Evolutionary conservation across 331 rosid species (phyloP).

Genomic region (Rosa hybrid): DNA sequence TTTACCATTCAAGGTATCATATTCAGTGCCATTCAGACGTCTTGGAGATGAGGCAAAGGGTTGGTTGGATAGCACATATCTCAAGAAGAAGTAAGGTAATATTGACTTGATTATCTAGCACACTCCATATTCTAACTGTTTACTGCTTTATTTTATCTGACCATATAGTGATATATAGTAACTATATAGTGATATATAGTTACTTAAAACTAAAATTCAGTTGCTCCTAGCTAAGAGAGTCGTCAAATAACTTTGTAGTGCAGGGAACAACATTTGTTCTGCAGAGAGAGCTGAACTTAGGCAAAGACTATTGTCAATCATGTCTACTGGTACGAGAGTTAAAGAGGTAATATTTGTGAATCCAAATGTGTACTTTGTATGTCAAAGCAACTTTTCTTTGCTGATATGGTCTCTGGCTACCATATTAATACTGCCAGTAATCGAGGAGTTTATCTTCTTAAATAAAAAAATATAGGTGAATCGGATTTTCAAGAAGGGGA

Average conservation of each 20-base stretch:
- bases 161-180: background rate
- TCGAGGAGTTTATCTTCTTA: no score
- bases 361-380: background rate
- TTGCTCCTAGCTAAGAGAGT: conserved; percentile 40
- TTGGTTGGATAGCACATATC: conserved; percentile 94
- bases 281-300: conserved; percentile 81
- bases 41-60: conserved; percentile 97
- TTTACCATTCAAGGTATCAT: conserved; percentile 93
- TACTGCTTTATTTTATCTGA: background rate
- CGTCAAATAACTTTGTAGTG: conserved; percentile 66
- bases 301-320: conserved; percentile 69
- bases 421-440: no score
- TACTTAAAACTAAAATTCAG: background rate
- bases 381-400: background rate
- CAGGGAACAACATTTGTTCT: conserved; percentile 97
- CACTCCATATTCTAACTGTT: background rate
- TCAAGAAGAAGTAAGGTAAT: conserved; percentile 95
- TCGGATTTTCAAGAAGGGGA: no score
- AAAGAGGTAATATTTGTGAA: conserved; percentile 46
- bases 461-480: no score
- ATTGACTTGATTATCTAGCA: conserved; percentile 9
- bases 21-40: conserved; percentile 92
- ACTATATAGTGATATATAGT: background rate
- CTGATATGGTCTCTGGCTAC: no score
- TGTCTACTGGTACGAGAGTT: conserved; percentile 52